A percentile compares a stretch with the other conserved stretches of the same genome.
Evolutionary conservation across 805 yeast genomes (phyloP).

Genomic region (Teunomyces gatunensis): DNA sequence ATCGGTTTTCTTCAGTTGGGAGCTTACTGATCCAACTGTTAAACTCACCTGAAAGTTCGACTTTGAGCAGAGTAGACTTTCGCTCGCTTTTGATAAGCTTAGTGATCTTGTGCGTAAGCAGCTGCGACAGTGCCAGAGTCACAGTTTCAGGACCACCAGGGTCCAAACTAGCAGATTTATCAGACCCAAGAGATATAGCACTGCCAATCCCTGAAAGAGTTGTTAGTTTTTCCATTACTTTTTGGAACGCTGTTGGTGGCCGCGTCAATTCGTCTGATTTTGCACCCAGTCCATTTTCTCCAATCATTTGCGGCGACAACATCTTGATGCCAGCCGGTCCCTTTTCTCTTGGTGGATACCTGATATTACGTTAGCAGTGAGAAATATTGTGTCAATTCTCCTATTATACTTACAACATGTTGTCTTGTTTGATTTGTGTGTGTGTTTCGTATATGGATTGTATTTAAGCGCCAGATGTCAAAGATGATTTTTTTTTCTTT

Average conservation of each 20-base stretch:
- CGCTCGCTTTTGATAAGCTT: slow-evolving; percentile 40
- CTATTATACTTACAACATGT: background rate
- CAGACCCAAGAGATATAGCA: background rate
- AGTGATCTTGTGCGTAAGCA: slow-evolving; percentile 28
- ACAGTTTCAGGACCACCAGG: background rate
- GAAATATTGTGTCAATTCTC: background rate
- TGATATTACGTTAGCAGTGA: background rate
- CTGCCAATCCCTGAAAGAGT: slow-evolving; percentile 3
- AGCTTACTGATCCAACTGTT: slow-evolving; percentile 41
- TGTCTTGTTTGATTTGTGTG: background rate
- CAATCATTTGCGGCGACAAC: slow-evolving; percentile 1
- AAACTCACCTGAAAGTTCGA: slow-evolving; percentile 39
- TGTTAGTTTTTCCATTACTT: slow-evolving; percentile 17
- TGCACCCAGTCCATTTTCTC: background rate
- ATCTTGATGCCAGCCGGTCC: background rate
- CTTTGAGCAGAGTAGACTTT: slow-evolving; percentile 33
- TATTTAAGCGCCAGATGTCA: background rate
- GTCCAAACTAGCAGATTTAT: background rate
- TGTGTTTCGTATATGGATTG: background rate
- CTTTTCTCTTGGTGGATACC: background rate
- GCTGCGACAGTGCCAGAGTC: background rate
- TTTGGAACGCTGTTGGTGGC: slow-evolving; percentile 22
- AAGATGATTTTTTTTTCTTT: background rate
- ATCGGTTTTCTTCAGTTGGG: slow-evolving; percentile 38
- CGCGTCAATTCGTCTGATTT: slow-evolving; percentile 9